Evolutionary conservation across 345 rosid species (phyloP).

Genomic region (Limnanthes douglasii): DNA sequence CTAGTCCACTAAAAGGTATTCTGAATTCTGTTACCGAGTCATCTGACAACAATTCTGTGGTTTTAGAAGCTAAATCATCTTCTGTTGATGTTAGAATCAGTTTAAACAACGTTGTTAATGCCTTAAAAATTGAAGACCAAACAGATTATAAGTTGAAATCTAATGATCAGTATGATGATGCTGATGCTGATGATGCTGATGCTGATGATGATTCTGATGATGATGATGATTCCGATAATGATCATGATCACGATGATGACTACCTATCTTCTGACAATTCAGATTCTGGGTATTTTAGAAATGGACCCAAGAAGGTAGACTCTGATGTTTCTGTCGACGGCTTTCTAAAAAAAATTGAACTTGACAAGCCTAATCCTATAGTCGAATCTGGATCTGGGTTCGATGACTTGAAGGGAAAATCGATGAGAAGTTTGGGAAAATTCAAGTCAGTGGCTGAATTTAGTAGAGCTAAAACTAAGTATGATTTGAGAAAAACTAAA

Average conservation of each 20-base stretch:
- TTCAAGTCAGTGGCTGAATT: slow-evolving; percentile 16
- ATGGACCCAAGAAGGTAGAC: slow-evolving; percentile 47
- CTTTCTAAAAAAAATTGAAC: slow-evolving; percentile 16
- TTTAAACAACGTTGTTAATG: slow-evolving; percentile 17
- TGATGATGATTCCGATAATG: slow-evolving; percentile 5
- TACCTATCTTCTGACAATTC: slow-evolving; percentile 27
- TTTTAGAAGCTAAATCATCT: slow-evolving; percentile 50
- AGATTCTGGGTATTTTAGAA: slow-evolving; percentile 56
- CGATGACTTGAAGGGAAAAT: slow-evolving; percentile 19
- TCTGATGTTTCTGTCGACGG: slow-evolving; percentile 41
- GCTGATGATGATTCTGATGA: slow-evolving; percentile 6
- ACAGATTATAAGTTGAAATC: slow-evolving; percentile 14
- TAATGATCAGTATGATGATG: slow-evolving; percentile 9
- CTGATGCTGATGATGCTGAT: slow-evolving; percentile 6
- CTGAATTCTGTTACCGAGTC: slow-evolving; percentile 40
- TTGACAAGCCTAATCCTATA: slow-evolving; percentile 14
- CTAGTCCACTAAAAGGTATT: slow-evolving; percentile 31
- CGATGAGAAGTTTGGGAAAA: slow-evolving; percentile 21
- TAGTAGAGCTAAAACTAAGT: slow-evolving; percentile 22
- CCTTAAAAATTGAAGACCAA: slow-evolving; percentile 14
- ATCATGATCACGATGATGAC: slow-evolving; percentile 6
- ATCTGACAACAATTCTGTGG: slow-evolving; percentile 55
- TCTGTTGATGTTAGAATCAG: slow-evolving; percentile 30
- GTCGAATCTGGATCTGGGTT: slow-evolving; percentile 22
- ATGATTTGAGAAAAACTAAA: slow-evolving; percentile 27